A percentile compares a stretch with the other conserved stretches of the same genome.
phyloP scores from a whole-genome alignment of 2,329 filamentous ascomycete genomes.

The Colletotrichum limetticola region DNA sequence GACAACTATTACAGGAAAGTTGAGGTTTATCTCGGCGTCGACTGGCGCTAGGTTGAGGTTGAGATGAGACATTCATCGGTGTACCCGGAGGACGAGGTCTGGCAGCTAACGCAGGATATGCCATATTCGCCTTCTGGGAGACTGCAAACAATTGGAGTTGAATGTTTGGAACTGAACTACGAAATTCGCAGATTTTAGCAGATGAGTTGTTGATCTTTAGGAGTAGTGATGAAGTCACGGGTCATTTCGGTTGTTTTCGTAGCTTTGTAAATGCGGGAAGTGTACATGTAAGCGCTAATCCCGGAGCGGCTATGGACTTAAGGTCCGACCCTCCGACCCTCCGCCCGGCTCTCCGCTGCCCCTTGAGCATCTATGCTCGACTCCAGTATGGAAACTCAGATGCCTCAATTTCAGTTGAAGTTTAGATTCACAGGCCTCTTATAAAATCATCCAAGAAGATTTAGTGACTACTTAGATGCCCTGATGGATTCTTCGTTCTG shows the following conservation, averaged over 20 bases:
- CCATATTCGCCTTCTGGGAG: not conserved
- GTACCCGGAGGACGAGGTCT: not conserved
- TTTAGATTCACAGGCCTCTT: too few relatives aligned
- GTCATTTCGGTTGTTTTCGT: too few relatives aligned
- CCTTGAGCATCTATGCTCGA: too few relatives aligned
- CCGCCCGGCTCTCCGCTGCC: not conserved
- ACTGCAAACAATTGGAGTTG: not conserved
- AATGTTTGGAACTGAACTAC: accelerated
- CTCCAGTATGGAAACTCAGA: too few relatives aligned
- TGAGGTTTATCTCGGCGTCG: slow-evolving; percentile 45
- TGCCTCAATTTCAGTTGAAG: too few relatives aligned
- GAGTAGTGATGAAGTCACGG: not conserved
- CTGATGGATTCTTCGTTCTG: too few relatives aligned
- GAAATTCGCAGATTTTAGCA: too few relatives aligned
- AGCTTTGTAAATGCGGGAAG: not conserved
- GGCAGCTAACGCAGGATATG: too few relatives aligned
- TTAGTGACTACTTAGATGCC: not conserved
- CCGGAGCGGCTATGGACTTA: not conserved
- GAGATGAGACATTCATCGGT: not conserved
- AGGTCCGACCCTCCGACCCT: slow-evolving; percentile 8
- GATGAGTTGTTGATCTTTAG: too few relatives aligned
- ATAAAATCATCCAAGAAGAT: too few relatives aligned
- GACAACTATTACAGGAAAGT: slow-evolving; percentile 48
- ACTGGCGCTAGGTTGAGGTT: slow-evolving; percentile 19
- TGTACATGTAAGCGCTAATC: slow-evolving; percentile 13